Evolutionary conservation across 257 asterid species (phyloP).

Genomic region (Pogostemon cablin): DNA sequence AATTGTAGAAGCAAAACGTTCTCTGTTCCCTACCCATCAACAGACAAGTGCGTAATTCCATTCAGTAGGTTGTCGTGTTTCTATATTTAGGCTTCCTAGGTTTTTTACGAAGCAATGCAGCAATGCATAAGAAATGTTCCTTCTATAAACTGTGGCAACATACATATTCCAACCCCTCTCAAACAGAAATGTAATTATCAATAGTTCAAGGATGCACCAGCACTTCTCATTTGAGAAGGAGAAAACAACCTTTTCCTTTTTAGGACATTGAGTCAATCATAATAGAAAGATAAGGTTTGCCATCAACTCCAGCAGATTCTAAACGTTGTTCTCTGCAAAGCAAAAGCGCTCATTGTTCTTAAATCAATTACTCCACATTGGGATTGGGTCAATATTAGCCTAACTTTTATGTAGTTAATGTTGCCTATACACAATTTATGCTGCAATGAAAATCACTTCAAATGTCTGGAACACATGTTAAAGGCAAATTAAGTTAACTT

Average conservation of each 20-base stretch:
- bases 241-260: not conserved
- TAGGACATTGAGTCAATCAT: conserved; percentile 6
- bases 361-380: not conserved
- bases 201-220: not conserved
- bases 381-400: conserved; percentile 22
- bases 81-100: no score
- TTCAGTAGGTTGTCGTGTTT: no score
- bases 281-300: conserved; percentile 6
- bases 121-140: no score
- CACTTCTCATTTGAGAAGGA: conserved; percentile 13
- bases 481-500: conserved; percentile 14
- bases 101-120: no score
- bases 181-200: not conserved
- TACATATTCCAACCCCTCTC: not conserved
- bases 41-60: no score
- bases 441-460: conserved; percentile 6
- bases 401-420: conserved; percentile 4
- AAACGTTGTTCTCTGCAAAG: not conserved
- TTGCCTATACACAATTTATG: not conserved
- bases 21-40: no score
- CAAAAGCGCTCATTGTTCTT: not conserved
- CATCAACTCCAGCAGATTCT: conserved; percentile 15
- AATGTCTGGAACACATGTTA: conserved; percentile 2
- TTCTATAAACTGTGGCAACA: no score
- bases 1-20: not conserved